Conservation (phyloP, 1,139 yeast genomes). For the Eremothecium gossypii region DNA sequence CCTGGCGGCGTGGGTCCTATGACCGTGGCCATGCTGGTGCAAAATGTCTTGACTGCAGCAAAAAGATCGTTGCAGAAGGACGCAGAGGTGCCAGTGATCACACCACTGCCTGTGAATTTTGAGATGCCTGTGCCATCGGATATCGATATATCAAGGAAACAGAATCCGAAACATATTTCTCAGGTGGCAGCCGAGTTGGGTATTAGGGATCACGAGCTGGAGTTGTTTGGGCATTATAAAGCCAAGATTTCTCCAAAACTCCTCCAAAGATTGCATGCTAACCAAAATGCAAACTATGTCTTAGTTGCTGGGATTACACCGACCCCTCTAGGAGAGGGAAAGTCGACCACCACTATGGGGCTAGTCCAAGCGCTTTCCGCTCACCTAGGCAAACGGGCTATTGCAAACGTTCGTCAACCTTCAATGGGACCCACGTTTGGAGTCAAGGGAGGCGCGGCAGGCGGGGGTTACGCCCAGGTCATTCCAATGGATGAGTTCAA, state of each 20-base stretch:
- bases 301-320: slow-evolving; percentile 79
- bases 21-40: slow-evolving; percentile 77
- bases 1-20: slow-evolving; percentile 90
- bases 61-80: slow-evolving; percentile 36
- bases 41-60: slow-evolving; percentile 61
- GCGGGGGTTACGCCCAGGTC: slow-evolving; percentile 79
- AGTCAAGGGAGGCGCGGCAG: slow-evolving; percentile 85
- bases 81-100: slow-evolving; percentile 42
- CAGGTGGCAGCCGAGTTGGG: slow-evolving; percentile 59
- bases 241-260: slow-evolving; percentile 62
- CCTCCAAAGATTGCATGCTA: slow-evolving; percentile 47
- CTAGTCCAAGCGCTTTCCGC: slow-evolving; percentile 75
- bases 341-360: slow-evolving; percentile 73
- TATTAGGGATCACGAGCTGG: slow-evolving; percentile 51
- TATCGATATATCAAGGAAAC: slow-evolving; percentile 64
- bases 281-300: slow-evolving; percentile 58
- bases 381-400: slow-evolving; percentile 55
- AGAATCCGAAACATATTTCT: slow-evolving; percentile 57
- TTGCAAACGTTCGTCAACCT: slow-evolving; percentile 79
- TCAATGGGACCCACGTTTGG: slow-evolving; percentile 87
- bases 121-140: slow-evolving; percentile 65
- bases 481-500: slow-evolving; percentile 86
- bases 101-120: slow-evolving; percentile 44
- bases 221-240: slow-evolving; percentile 64
- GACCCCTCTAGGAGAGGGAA: slow-evolving; percentile 77